These are phyloP conservation scores for Hericium rajendrae DNA, from an alignment of 768 basidiomycete genomes.

Conservation along the genomic window DNA sequence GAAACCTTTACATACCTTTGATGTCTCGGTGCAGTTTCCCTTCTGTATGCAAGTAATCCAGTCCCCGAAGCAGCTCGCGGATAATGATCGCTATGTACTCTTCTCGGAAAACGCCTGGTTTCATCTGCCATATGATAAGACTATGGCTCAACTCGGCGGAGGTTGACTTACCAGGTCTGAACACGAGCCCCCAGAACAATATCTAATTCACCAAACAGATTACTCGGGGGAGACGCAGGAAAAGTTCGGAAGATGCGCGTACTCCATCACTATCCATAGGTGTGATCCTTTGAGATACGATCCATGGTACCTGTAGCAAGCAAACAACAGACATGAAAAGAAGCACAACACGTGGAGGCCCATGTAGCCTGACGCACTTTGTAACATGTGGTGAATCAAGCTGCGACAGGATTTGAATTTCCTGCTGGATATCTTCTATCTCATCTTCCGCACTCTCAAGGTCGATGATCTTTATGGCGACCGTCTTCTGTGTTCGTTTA, in stretches of 20 bases:
- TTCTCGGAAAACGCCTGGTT: slow-evolving; percentile 94
- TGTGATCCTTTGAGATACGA: slow-evolving; percentile 92
- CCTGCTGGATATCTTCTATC: slow-evolving; percentile 98
- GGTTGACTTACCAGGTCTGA: slow-evolving; percentile 69
- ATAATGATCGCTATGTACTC: slow-evolving; percentile 98
- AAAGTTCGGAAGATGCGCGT: slow-evolving; percentile 14
- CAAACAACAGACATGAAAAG: slow-evolving; percentile 6
- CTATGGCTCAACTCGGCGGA: neutral
- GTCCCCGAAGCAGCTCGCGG: slow-evolving; percentile 80
- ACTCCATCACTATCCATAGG: slow-evolving; percentile 99
- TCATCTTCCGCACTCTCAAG: slow-evolving; percentile 98
- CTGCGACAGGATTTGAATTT: slow-evolving; percentile 96
- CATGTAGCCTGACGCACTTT: slow-evolving; percentile 49
- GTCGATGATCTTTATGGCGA: slow-evolving; percentile 99
- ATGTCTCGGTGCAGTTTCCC: slow-evolving; percentile 99
- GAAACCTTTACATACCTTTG: slow-evolving; percentile 53
- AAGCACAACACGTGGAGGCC: neutral
- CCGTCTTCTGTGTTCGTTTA: slow-evolving; percentile 90
- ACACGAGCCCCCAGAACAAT: slow-evolving; percentile 96
- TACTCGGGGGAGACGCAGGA: too few species aligned
- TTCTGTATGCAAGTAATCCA: slow-evolving; percentile 93
- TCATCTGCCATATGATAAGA: slow-evolving; percentile 58
- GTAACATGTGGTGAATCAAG: slow-evolving; percentile 94
- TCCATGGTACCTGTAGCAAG: slow-evolving; percentile 72
- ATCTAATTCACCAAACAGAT: slow-evolving; percentile 35